Evolutionary conservation across 805 yeast species (phyloP).

Genomic region (Candida namnaoensis): DNA sequence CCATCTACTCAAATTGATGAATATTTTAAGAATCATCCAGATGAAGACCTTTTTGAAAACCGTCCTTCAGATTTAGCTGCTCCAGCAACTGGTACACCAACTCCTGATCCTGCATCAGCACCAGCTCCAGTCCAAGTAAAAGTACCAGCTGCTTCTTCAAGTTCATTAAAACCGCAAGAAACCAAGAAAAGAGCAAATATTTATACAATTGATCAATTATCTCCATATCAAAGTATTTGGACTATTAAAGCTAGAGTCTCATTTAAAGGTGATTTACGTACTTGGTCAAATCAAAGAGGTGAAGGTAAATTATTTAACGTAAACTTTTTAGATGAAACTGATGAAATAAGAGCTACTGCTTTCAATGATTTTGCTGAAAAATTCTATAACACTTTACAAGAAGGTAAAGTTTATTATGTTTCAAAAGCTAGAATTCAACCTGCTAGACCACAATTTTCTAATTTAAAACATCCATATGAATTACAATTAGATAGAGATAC

Average conservation of each 20-base stretch:
- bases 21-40: slow-evolving; percentile 51
- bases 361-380: slow-evolving; percentile 82
- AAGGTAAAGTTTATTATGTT: slow-evolving; percentile 82
- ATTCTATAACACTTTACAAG: slow-evolving; percentile 68
- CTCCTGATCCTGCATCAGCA: slow-evolving; percentile 1
- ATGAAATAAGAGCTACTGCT: slow-evolving; percentile 93
- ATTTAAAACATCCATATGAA: slow-evolving; percentile 83
- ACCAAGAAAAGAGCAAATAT: slow-evolving; percentile 29
- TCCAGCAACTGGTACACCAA: slow-evolving; percentile 1
- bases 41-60: slow-evolving; percentile 28
- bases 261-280: slow-evolving; percentile 77
- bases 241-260: slow-evolving; percentile 89
- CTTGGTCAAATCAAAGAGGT: slow-evolving; percentile 81
- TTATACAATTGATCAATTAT: slow-evolving; percentile 75
- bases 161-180: slow-evolving; percentile 13
- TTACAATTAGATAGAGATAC: slow-evolving; percentile 75
- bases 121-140: slow-evolving; percentile 3
- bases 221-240: slow-evolving; percentile 90
- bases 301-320: slow-evolving; percentile 87
- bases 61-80: too few relatives aligned
- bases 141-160: slow-evolving; percentile 10
- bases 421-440: slow-evolving; percentile 74
- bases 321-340: slow-evolving; percentile 86
- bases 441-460: slow-evolving; percentile 81
- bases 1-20: slow-evolving; percentile 39